A percentile compares a stretch with the other conserved stretches of the same genome.
phyloP scores from a whole-genome alignment of 2,329 filamentous ascomycete genomes.

The Arthrobotrys sphaeroides region DNA sequence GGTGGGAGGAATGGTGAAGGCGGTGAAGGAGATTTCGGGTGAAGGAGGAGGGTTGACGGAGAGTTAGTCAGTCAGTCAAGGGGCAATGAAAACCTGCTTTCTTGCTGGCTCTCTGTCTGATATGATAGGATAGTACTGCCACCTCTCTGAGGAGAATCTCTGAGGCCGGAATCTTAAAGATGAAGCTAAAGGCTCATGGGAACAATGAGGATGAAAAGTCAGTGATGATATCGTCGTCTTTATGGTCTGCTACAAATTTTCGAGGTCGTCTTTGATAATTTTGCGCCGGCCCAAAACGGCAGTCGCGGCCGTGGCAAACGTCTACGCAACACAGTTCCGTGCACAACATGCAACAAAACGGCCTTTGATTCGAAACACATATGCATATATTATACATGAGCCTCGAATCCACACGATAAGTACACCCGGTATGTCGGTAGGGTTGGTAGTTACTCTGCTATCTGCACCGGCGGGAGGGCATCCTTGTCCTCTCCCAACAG shows the following conservation, averaged over 20 bases:
- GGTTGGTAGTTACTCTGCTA: slow-evolving; percentile 55
- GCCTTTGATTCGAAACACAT: no score
- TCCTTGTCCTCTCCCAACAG: slow-evolving; percentile 64
- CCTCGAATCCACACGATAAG: no score
- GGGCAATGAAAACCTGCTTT: not conserved
- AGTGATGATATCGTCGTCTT: not conserved
- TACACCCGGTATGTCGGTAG: no score
- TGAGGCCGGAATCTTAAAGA: not conserved
- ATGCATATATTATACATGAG: no score
- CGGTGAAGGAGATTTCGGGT: not conserved
- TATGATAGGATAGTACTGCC: not conserved
- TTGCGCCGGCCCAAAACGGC: slow-evolving; percentile 13
- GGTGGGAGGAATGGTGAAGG: slow-evolving; percentile 42
- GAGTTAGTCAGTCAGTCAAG: not conserved
- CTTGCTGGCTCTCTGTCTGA: not conserved
- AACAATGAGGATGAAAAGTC: slow-evolving; percentile 4
- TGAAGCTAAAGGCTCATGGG: not conserved
- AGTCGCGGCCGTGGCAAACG: not conserved
- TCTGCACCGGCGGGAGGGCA: slow-evolving; percentile 64
- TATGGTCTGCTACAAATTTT: slow-evolving; percentile 11
- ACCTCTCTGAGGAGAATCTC: not conserved
- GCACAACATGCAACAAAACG: not conserved
- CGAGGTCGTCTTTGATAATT: slow-evolving; percentile 18
- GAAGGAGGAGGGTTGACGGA: not conserved
- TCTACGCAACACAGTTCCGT: not conserved